A percentile compares a stretch with the other conserved stretches of the same genome.
These are phyloP conservation scores for Neonectria magnoliae DNA, from an alignment of 2,329 filamentous ascomycete species.

Conservation along the genomic window DNA sequence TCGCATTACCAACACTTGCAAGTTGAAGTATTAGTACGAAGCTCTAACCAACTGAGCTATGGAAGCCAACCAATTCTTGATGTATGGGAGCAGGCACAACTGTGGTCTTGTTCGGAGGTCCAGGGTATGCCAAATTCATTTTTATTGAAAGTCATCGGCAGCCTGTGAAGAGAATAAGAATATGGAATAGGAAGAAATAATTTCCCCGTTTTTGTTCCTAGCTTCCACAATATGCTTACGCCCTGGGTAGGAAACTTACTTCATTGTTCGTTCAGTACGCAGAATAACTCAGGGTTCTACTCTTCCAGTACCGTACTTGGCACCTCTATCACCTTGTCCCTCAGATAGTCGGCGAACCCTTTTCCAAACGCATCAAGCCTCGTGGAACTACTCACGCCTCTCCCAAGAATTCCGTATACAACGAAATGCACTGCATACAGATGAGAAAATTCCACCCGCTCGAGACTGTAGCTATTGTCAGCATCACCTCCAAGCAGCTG, in stretches of 20 bases:
- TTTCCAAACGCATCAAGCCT: constrained; percentile 21
- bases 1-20: not conserved
- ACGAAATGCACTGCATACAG: constrained; percentile 18
- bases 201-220: not conserved
- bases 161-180: no score
- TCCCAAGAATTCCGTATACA: constrained; percentile 14
- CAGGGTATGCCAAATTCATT: not conserved
- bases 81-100: not conserved
- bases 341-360: constrained; percentile 20
- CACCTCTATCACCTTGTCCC: constrained; percentile 16
- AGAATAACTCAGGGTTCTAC: not conserved
- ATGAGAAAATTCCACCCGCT: constrained; percentile 19
- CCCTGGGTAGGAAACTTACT: no score
- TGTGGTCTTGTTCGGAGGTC: not conserved
- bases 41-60: not conserved
- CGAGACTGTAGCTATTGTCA: constrained; percentile 9
- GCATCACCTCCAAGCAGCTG: constrained; percentile 8
- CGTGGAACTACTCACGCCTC: constrained; percentile 20
- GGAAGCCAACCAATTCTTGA: not conserved
- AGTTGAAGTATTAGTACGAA: not conserved
- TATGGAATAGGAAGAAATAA: no score
- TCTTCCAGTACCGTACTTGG: not conserved
- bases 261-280: not conserved
- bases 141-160: not conserved
- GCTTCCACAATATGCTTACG: not conserved